Evolutionary conservation across 1,284 basidiomycete species (phyloP).

Genomic region (Apiotrichum akiyoshidainum): DNA sequence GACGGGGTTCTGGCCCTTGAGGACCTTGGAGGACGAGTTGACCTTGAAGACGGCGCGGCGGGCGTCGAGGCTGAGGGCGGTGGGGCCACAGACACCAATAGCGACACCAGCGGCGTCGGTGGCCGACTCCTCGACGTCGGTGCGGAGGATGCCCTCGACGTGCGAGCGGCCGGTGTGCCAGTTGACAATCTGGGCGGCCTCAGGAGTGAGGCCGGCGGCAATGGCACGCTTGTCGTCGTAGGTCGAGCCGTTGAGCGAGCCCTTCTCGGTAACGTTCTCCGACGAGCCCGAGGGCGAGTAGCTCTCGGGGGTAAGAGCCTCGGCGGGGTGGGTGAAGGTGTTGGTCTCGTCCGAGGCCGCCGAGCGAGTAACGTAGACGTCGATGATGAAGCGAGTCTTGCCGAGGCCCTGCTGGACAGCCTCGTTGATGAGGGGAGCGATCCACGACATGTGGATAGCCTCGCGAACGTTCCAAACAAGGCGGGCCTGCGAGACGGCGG

Average conservation of each 20-base stretch:
- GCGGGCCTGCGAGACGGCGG: slow-evolving; percentile 27
- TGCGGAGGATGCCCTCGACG: slow-evolving; percentile 13
- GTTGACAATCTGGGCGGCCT: slow-evolving; percentile 6
- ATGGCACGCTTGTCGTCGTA: neutral
- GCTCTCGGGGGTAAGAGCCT: slow-evolving; percentile 2
- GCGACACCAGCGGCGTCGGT: slow-evolving; percentile 8
- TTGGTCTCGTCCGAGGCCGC: slow-evolving; percentile 11
- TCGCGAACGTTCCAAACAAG: slow-evolving; percentile 40
- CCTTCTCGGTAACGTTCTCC: slow-evolving; percentile 8
- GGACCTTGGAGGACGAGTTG: slow-evolving; percentile 20
- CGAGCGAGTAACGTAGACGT: slow-evolving; percentile 24
- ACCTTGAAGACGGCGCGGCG: slow-evolving; percentile 24
- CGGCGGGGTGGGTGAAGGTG: slow-evolving; percentile 1
- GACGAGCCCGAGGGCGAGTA: slow-evolving; percentile 5
- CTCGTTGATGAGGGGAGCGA: slow-evolving; percentile 19
- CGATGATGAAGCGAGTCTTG: slow-evolving; percentile 14
- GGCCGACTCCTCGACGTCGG: slow-evolving; percentile 9
- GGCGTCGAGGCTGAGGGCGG: slow-evolving; percentile 19
- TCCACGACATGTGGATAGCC: slow-evolving; percentile 19
- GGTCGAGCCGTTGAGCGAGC: neutral
- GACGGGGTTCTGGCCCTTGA: slow-evolving; percentile 27
- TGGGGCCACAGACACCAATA: slow-evolving; percentile 29
- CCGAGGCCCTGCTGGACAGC: slow-evolving; percentile 14
- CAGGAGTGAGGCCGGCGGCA: neutral
- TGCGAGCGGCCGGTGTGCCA: slow-evolving; percentile 17